Conservation (phyloP, 2,329 filamentous ascomycete species). For the Verticillium dahliae region DNA sequence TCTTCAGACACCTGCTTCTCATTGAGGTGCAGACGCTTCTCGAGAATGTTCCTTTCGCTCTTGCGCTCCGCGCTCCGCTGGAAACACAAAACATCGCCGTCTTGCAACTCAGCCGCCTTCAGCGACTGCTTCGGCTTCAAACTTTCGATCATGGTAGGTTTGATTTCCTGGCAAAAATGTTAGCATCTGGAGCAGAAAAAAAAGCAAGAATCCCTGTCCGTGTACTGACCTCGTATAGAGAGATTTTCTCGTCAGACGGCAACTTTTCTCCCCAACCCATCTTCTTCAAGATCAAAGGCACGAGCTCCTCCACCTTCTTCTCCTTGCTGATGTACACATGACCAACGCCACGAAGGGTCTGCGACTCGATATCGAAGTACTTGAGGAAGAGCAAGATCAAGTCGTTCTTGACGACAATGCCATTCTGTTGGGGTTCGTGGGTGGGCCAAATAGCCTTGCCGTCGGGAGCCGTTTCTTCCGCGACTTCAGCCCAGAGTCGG, state of each 20-base stretch:
- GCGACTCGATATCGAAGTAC: slow-evolving; percentile 74
- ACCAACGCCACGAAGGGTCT: slow-evolving; percentile 69
- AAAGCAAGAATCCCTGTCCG: not conserved
- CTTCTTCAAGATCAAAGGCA: slow-evolving; percentile 67
- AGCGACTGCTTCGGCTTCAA: slow-evolving; percentile 89
- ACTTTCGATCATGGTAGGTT: slow-evolving; percentile 91
- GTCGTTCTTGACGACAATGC: slow-evolving; percentile 52
- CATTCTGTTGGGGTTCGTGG: slow-evolving; percentile 50
- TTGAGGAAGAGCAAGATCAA: slow-evolving; percentile 84
- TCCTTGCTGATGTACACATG: slow-evolving; percentile 84
- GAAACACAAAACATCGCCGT: slow-evolving; percentile 95
- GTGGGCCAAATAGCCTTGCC: slow-evolving; percentile 69
- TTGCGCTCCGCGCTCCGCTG: slow-evolving; percentile 57
- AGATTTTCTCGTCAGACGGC: slow-evolving; percentile 51
- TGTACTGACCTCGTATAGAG: slow-evolving; percentile 66
- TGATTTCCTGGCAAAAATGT: slow-evolving; percentile 63
- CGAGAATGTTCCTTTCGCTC: slow-evolving; percentile 27
- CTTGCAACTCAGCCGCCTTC: slow-evolving; percentile 87
- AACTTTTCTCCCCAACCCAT: slow-evolving; percentile 83
- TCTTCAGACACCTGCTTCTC: slow-evolving; percentile 31
- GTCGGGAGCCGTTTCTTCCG: slow-evolving; percentile 57
- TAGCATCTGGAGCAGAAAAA: slow-evolving; percentile 6
- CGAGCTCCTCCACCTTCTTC: slow-evolving; percentile 81
- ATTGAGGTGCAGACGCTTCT: slow-evolving; percentile 29
- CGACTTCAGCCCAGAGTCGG: slow-evolving; percentile 81